Conservation (phyloP, 1,139 yeast species). For the Geotrichum phurueaensis region DNA sequence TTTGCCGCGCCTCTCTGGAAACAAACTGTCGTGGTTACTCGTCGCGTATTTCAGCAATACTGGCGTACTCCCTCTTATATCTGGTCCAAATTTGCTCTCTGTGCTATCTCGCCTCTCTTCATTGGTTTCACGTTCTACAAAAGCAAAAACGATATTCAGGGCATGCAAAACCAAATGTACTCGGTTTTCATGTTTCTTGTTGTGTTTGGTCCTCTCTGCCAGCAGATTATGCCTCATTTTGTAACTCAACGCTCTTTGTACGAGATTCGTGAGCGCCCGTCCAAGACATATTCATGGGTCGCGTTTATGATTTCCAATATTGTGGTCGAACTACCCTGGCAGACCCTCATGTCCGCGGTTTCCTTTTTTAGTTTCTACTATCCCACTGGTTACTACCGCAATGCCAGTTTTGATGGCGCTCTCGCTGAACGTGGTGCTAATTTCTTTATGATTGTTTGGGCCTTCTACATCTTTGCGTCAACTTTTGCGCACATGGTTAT, state of each 20-base stretch:
- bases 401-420: conserved; percentile 43
- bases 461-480: conserved; percentile 55
- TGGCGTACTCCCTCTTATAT: conserved; percentile 74
- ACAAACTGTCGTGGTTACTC: conserved; percentile 50
- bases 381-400: conserved; percentile 54
- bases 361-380: conserved; percentile 74
- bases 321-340: conserved; percentile 73
- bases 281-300: conserved; percentile 58
- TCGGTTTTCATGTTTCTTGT: conserved; percentile 63
- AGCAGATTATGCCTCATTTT: conserved; percentile 70
- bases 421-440: conserved; percentile 58
- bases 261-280: conserved; percentile 88
- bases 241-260: conserved; percentile 70
- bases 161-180: conserved; percentile 46
- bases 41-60: conserved; percentile 53
- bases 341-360: conserved; percentile 49
- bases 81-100: conserved; percentile 58
- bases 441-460: conserved; percentile 52
- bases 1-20: conserved; percentile 42
- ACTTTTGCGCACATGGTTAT: conserved; percentile 61
- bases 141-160: conserved; percentile 51
- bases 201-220: conserved; percentile 55
- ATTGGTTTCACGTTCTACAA: conserved; percentile 73
- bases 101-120: conserved; percentile 49
- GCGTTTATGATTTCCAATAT: conserved; percentile 59